Evolutionary conservation across 2,329 filamentous ascomycete genomes (phyloP).

Genomic region (Emericellopsis atlantica): DNA sequence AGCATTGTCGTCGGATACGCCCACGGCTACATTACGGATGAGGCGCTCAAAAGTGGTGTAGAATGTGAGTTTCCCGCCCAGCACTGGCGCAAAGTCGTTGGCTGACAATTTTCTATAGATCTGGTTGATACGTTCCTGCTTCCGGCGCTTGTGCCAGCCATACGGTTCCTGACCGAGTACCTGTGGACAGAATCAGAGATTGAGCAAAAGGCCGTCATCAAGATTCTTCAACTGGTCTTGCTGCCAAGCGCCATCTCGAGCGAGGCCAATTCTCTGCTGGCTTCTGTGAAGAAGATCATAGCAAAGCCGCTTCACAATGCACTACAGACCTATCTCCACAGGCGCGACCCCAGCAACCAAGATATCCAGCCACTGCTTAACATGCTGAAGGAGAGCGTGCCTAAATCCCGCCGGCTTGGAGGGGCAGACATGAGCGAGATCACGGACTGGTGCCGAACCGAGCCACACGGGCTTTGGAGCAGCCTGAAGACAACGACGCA

Average conservation of each 20-base stretch:
- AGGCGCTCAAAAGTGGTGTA: slow-evolving; percentile 60
- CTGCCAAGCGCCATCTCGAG: slow-evolving; percentile 56
- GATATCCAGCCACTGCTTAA: slow-evolving; percentile 58
- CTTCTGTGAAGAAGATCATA: slow-evolving; percentile 58
- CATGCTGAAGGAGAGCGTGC: slow-evolving; percentile 49
- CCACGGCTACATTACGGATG: slow-evolving; percentile 51
- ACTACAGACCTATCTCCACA: slow-evolving; percentile 48
- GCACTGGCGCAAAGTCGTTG: neutral
- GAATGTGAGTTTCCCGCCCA: slow-evolving; percentile 46
- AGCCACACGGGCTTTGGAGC: slow-evolving; percentile 32
- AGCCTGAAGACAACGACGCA: slow-evolving; percentile 50
- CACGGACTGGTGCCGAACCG: slow-evolving; percentile 47
- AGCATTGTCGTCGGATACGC: slow-evolving; percentile 61
- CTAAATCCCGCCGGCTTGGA: slow-evolving; percentile 45
- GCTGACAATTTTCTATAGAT: slow-evolving; percentile 29
- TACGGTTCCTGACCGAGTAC: slow-evolving; percentile 58
- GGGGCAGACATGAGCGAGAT: slow-evolving; percentile 54
- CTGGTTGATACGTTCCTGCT: slow-evolving; percentile 69
- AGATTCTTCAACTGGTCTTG: slow-evolving; percentile 62
- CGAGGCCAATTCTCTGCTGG: slow-evolving; percentile 59
- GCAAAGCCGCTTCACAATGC: slow-evolving; percentile 56
- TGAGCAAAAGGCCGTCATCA: slow-evolving; percentile 56
- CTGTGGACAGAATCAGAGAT: slow-evolving; percentile 50
- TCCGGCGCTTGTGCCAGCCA: slow-evolving; percentile 63
- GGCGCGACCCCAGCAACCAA: slow-evolving; percentile 52